Percentiles rank a stretch among this genome's conserved stretches.
These are phyloP conservation scores for Solanum phureja DNA, from an alignment of 257 asterid genomes.

Conservation along the genomic window DNA sequence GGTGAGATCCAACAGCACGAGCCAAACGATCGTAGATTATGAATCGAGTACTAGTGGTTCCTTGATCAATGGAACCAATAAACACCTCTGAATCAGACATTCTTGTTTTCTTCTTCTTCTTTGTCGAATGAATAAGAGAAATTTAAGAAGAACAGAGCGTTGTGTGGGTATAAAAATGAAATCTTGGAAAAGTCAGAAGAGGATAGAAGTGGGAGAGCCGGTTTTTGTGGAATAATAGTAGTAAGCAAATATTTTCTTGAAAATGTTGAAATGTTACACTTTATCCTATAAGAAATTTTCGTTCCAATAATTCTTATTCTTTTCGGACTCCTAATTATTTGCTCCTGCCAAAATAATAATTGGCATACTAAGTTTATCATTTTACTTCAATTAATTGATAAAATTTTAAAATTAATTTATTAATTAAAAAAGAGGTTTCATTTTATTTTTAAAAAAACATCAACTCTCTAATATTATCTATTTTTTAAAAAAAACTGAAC, in stretches of 20 bases:
- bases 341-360: accelerated
- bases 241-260: neutral
- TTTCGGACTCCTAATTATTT: neutral
- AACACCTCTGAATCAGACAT: slow-evolving; percentile 39
- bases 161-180: neutral
- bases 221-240: neutral
- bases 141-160: neutral
- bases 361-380: too few relatives aligned
- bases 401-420: too few relatives aligned
- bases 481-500: too few relatives aligned
- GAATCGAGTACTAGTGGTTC: slow-evolving; percentile 93
- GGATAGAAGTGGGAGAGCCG: neutral
- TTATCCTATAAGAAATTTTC: neutral
- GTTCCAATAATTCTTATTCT: neutral
- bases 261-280: neutral
- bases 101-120: neutral
- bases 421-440: too few relatives aligned
- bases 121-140: neutral
- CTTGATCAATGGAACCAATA: slow-evolving; percentile 89
- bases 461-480: too few relatives aligned
- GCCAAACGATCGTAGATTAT: slow-evolving; percentile 70
- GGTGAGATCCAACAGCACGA: slow-evolving; percentile 67
- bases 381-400: neutral
- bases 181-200: neutral
- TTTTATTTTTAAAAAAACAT: too few relatives aligned